Percentiles rank a stretch among this genome's conserved stretches.
These are phyloP conservation scores for Ramalina intermedia DNA, from an alignment of 495 filamentous ascomycete species.

Conservation along the genomic window DNA sequence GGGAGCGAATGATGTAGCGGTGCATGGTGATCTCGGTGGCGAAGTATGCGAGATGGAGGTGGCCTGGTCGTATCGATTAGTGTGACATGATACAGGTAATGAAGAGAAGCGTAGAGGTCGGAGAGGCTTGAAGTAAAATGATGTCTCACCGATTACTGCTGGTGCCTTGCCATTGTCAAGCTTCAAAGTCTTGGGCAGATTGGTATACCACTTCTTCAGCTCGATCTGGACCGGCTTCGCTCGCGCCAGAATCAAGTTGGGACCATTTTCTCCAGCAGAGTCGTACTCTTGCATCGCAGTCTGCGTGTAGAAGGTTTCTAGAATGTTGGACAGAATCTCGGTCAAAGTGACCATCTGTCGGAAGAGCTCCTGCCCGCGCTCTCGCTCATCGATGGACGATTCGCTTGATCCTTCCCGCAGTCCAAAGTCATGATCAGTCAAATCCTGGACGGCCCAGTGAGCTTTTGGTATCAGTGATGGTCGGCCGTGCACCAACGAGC, in stretches of 20 bases:
- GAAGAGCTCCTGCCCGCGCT: slow-evolving; percentile 37
- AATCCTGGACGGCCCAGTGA: slow-evolving; percentile 42
- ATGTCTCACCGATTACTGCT: slow-evolving; percentile 19
- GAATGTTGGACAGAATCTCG: slow-evolving; percentile 44
- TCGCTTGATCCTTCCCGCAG: slow-evolving; percentile 17
- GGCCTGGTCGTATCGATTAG: slow-evolving; percentile 24
- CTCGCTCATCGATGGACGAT: slow-evolving; percentile 25
- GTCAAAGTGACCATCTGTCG: slow-evolving; percentile 45
- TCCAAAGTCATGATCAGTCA: slow-evolving; percentile 37
- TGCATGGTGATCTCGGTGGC: slow-evolving; percentile 48
- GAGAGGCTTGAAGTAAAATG: slow-evolving; percentile 21
- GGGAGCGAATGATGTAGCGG: slow-evolving; percentile 42
- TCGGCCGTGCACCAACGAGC: slow-evolving; percentile 39
- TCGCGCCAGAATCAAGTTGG: slow-evolving; percentile 40
- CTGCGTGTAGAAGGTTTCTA: slow-evolving; percentile 46
- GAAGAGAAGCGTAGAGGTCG: slow-evolving; percentile 10
- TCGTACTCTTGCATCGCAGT: slow-evolving; percentile 39
- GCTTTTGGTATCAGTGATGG: slow-evolving; percentile 39
- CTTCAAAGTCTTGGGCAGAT: slow-evolving; percentile 35
- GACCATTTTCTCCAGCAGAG: slow-evolving; percentile 32
- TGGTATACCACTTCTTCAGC: slow-evolving; percentile 44
- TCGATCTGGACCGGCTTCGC: slow-evolving; percentile 47
- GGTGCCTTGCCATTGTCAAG: slow-evolving; percentile 31
- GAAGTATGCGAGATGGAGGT: slow-evolving; percentile 47
- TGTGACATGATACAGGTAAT: not conserved